Conservation (phyloP, 345 rosid genomes). For the Rhizophora mangle region DNA sequence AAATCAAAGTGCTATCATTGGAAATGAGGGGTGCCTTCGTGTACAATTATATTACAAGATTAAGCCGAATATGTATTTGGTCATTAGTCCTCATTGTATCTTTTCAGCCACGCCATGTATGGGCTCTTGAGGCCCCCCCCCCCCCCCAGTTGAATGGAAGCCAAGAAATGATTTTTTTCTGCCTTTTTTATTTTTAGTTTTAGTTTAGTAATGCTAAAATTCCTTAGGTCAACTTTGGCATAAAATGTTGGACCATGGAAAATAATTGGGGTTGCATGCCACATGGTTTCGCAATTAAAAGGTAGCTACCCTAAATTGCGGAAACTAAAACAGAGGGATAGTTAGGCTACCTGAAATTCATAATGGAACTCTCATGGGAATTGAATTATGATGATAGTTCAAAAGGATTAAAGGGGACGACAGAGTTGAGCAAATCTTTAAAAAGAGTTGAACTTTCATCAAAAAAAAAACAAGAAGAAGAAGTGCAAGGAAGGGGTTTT, state of each 20-base stretch:
- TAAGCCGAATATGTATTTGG: neutral
- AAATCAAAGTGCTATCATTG: constrained; percentile 12
- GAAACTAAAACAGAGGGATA: no score
- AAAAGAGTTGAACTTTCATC: constrained; percentile 1
- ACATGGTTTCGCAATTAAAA: no score
- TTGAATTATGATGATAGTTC: neutral
- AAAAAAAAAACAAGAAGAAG: no score
- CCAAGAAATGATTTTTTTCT: neutral
- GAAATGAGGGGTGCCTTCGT: constrained; percentile 15
- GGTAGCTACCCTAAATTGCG: no score
- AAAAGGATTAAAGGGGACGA: constrained; percentile 11
- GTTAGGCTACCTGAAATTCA: neutral
- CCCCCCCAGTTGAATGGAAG: constrained; percentile 4
- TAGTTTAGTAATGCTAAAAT: neutral
- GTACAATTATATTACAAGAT: constrained; percentile 14
- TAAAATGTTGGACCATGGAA: constrained; percentile 13
- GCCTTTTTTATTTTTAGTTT: no score
- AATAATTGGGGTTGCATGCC: neutral
- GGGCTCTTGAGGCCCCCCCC: constrained; percentile 9
- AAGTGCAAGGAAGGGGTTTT: no score
- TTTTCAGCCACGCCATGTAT: constrained; percentile 18
- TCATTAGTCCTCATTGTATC: constrained; percentile 2
- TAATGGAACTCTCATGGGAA: constrained; percentile 2
- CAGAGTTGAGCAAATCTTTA: constrained; percentile 10
- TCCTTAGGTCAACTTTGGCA: neutral